These are phyloP conservation scores for Chloris gayana DNA, from an alignment of 176 grass and related monocot genomes.

Conservation along the genomic window DNA sequence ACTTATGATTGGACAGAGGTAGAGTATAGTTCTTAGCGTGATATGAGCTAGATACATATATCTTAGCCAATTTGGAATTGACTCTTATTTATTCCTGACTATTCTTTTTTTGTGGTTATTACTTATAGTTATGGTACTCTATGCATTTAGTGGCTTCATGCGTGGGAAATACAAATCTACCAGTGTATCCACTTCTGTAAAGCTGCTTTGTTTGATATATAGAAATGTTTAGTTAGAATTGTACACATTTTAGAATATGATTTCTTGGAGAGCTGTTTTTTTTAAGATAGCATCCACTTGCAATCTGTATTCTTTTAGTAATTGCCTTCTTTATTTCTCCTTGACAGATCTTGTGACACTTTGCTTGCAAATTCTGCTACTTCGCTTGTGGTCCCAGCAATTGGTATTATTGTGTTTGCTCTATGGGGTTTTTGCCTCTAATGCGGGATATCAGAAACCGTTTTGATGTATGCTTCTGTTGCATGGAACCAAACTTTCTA, in stretches of 20 bases:
- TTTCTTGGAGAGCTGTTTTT: not conserved
- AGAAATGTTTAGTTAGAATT: slow-evolving; percentile 6
- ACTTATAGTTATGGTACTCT: not conserved
- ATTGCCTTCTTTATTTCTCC: slow-evolving; percentile 9
- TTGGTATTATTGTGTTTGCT: slow-evolving; percentile 88
- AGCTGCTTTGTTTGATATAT: not conserved
- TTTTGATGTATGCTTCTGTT: slow-evolving; percentile 69
- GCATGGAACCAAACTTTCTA: slow-evolving; percentile 5
- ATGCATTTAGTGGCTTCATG: slow-evolving; percentile 23
- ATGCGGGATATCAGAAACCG: slow-evolving; percentile 70
- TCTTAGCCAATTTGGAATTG: not conserved
- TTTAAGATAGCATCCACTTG: not conserved
- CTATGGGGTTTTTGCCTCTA: slow-evolving; percentile 82
- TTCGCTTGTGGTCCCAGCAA: slow-evolving; percentile 73
- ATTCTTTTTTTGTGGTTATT: slow-evolving; percentile 25
- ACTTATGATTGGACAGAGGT: not conserved
- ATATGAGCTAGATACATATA: slow-evolving; percentile 3
- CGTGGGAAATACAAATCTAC: not conserved
- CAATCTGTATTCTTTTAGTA: slow-evolving; percentile 20
- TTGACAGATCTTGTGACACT: slow-evolving; percentile 69
- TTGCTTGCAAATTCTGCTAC: slow-evolving; percentile 62
- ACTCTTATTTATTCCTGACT: not conserved
- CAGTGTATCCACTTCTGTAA: not conserved
- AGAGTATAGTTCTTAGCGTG: not conserved
- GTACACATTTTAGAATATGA: not conserved